Evolutionary conservation across 2,329 filamentous ascomycete species (phyloP), one percentile per base, ranked within the genome.

Genomic region (Cadophora gregata): DNA sequence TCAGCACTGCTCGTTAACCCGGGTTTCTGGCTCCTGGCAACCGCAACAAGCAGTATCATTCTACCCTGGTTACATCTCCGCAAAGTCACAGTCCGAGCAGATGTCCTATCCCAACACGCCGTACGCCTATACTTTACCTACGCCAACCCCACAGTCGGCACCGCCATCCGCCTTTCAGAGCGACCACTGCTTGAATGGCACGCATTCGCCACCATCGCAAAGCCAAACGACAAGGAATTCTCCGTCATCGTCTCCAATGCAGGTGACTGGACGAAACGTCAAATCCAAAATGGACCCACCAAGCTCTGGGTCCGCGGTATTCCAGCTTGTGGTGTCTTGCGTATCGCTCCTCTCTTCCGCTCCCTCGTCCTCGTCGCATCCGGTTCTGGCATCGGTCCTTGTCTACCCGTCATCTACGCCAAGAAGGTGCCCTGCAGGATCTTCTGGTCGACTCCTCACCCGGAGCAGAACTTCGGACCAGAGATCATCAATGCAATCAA

Each of bases 51-150:
- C 48, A 85, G 89, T 70, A 84, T 94, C 69, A 81, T 90, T 55
- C 87, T 90, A 61, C 91, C 92, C 0, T 96, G 92, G 92, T 76
- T 90, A 2, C 84, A 86, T 66, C 85, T 96, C 31, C 87, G 91
- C 64, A 88, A 86, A 71, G 88, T 92, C 65, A 79, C 81, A 10
- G 90, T 95, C 68, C 80, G 84, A 24, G 82, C 89, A 9, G 88
- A 93, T 74, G 80, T 84, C 3, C 86, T 96, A 21, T 95, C 92
- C 0, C 77, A 84, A 25, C 92, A 94, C 78, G 92, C 91, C 47
- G 81, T 92, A 33, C 86, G 89, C 48, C 84, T 96, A 24, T 86
- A 90, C 75, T 91, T 93, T 74, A 81, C 83, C 74, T 88, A 91
- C 78, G 84, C 85, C 21, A 82, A 85, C 25, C 86, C 88, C 9